Conservation (phyloP, 129 eudicot genomes). For the Saposhnikovia divaricata region DNA sequence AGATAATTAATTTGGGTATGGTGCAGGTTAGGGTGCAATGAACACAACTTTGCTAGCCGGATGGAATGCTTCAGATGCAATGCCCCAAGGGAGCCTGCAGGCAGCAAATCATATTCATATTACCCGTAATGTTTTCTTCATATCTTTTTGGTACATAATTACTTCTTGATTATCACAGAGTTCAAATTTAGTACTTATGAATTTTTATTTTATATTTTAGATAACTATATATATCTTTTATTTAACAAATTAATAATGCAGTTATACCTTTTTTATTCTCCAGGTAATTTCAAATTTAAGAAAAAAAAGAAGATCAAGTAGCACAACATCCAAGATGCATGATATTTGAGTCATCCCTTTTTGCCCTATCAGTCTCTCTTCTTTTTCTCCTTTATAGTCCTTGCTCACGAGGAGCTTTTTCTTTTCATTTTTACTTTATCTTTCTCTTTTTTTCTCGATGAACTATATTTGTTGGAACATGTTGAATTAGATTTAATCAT, state of each 20-base stretch:
- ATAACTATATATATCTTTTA: no score
- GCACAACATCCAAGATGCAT: conserved; percentile 11
- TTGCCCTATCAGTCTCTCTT: conserved; percentile 21
- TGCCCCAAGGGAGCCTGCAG: conserved; percentile 67
- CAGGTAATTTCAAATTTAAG: conserved; percentile 29
- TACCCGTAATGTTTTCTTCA: not conserved
- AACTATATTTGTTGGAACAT: no score
- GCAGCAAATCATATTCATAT: conserved; percentile 48
- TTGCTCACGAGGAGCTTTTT: not conserved
- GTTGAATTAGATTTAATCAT: no score
- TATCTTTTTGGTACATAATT: no score
- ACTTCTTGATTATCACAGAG: no score
- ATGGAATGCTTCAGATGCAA: conserved; percentile 96
- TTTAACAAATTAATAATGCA: no score
- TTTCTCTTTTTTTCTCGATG: no score
- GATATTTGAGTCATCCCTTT: conserved; percentile 24
- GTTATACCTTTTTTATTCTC: not conserved
- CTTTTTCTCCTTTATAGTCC: not conserved
- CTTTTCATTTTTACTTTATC: not conserved
- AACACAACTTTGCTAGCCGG: conserved; percentile 94
- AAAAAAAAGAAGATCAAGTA: conserved; percentile 47
- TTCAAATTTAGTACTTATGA: no score
- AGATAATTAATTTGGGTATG: not conserved
- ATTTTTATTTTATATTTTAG: no score
- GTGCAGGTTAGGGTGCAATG: conserved; percentile 85